A percentile compares a stretch with the other conserved stretches of the same genome.
These are phyloP conservation scores for Aegilops bicornis DNA, from an alignment of 176 grass and related monocot genomes.

Conservation along the genomic window DNA sequence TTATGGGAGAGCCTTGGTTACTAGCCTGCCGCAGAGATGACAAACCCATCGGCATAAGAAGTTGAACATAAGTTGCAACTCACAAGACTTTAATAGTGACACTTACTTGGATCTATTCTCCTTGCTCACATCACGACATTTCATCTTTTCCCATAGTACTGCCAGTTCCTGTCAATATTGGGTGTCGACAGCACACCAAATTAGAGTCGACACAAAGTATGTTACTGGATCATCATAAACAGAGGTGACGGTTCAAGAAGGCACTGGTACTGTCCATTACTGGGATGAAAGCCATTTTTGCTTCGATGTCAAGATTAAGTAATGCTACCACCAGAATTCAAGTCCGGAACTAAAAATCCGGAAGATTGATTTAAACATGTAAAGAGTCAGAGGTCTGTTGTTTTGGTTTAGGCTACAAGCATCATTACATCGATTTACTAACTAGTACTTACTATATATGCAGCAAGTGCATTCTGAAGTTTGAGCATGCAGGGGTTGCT, in stretches of 20 bases:
- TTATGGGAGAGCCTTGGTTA: constrained; percentile 68
- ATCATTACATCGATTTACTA: background rate
- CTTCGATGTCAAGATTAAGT: background rate
- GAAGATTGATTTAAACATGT: background rate
- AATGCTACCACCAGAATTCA: background rate
- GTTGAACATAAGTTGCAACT: background rate
- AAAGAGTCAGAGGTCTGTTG: no score
- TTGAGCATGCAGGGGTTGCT: background rate
- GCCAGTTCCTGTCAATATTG: constrained; percentile 68
- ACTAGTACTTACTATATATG: background rate
- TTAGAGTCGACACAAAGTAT: background rate
- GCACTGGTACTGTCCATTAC: background rate
- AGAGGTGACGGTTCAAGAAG: background rate
- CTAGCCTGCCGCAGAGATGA: constrained; percentile 53
- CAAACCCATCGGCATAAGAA: constrained; percentile 9
- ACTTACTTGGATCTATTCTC: constrained; percentile 78
- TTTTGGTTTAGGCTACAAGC: background rate
- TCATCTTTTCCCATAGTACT: constrained; percentile 93
- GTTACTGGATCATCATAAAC: background rate
- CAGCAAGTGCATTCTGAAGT: background rate
- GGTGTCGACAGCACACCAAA: background rate
- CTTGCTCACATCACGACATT: constrained; percentile 58
- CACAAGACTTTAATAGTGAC: background rate
- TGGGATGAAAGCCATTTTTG: background rate
- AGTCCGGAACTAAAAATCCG: background rate